Percentiles rank a stretch among this genome's conserved stretches.
Conservation (phyloP, 345 rosid genomes). For the Trapa incisa region DNA sequence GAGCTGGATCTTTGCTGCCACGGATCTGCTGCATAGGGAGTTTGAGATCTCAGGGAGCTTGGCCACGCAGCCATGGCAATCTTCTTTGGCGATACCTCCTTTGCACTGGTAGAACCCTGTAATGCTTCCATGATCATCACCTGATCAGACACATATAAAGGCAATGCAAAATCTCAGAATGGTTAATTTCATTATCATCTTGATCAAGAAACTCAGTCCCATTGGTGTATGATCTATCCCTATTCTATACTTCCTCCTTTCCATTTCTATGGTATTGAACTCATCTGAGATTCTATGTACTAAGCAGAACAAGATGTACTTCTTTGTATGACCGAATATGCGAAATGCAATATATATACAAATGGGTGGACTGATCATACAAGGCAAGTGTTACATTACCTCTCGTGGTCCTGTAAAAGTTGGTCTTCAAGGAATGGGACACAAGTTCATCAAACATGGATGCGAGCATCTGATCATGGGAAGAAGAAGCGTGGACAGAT, state of each 20-base stretch:
- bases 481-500: neutral
- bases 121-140: slow-evolving; percentile 17
- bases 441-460: slow-evolving; percentile 31
- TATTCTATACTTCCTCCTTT: no score
- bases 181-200: no score
- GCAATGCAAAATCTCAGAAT: no score
- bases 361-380: no score
- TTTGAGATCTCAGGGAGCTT: slow-evolving; percentile 27
- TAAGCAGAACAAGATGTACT: no score
- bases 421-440: slow-evolving; percentile 33
- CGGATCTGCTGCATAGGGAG: slow-evolving; percentile 30
- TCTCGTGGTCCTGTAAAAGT: slow-evolving; percentile 38
- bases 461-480: slow-evolving; percentile 28
- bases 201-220: no score
- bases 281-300: no score
- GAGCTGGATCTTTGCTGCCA: slow-evolving; percentile 51
- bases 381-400: slow-evolving; percentile 16
- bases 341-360: no score
- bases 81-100: slow-evolving; percentile 29
- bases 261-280: no score
- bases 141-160: no score
- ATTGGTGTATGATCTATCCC: no score
- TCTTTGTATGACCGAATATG: no score
- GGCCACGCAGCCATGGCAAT: slow-evolving; percentile 42
- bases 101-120: slow-evolving; percentile 67